Evolutionary conservation across 2,329 filamentous ascomycete genomes (phyloP).

Genomic region (Arthroderma uncinatum): DNA sequence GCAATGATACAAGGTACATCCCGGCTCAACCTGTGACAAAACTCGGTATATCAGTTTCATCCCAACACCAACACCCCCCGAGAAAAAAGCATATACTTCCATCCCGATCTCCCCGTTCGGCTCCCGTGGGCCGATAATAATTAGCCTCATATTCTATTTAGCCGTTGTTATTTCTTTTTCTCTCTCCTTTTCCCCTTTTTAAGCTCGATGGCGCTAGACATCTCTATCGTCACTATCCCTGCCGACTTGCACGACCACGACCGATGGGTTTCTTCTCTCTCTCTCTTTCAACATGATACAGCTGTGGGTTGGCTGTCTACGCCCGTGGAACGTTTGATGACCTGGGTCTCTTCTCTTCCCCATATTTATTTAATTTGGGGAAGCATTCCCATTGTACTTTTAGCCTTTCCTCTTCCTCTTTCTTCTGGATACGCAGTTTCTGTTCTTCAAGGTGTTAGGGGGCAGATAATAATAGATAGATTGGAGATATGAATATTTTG

Average conservation of each 20-base stretch:
- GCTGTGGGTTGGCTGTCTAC: no score
- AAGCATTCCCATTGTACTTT: slow-evolving; percentile 1
- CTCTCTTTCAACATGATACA: no score
- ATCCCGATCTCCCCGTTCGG: slow-evolving; percentile 1
- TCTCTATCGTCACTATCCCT: no score
- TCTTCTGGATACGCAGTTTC: background rate
- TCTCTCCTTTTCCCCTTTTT: background rate
- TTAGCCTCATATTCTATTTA: background rate
- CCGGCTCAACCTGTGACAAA: background rate
- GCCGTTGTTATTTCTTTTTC: background rate
- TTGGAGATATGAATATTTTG: background rate
- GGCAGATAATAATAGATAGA: background rate
- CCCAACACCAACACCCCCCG: background rate
- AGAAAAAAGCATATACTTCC: background rate
- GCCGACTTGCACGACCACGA: no score
- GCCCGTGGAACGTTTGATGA: background rate
- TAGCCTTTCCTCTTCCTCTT: background rate
- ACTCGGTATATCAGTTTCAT: slow-evolving; percentile 2
- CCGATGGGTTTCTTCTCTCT: no score
- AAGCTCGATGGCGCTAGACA: background rate
- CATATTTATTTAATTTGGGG: background rate
- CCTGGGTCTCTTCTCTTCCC: background rate
- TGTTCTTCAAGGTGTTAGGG: slow-evolving; percentile 1
- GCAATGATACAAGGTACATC: background rate
- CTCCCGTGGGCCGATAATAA: background rate